A percentile compares a stretch with the other conserved stretches of the same genome.
These are phyloP conservation scores for Eimeria tenella DNA, from an alignment of 169 alveolate genomes.

Conservation along the genomic window DNA sequence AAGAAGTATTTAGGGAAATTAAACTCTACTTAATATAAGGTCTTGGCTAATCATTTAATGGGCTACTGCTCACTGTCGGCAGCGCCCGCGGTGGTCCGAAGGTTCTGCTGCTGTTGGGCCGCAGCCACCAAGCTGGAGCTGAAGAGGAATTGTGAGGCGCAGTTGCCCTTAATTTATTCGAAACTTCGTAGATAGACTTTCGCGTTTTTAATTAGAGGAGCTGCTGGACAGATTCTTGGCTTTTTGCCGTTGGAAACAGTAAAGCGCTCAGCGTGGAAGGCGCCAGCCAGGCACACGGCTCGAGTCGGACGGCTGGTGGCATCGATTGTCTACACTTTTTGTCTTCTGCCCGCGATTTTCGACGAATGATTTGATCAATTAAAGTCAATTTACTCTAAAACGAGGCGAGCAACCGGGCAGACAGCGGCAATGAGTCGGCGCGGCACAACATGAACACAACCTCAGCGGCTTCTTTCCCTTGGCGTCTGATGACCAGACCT, in stretches of 20 bases:
- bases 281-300: constrained; percentile 38
- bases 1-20: neutral
- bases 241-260: neutral
- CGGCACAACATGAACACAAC: constrained; percentile 33
- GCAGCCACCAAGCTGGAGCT: constrained; percentile 23
- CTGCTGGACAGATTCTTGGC: too few relatives aligned
- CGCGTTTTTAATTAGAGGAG: too few relatives aligned
- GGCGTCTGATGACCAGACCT: neutral
- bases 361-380: neutral
- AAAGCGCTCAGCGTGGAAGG: constrained; percentile 2
- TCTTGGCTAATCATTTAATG: neutral
- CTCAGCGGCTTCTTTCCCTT: neutral
- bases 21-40: neutral
- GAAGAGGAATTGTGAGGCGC: neutral
- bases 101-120: constrained; percentile 31
- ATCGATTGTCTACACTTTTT: neutral
- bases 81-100: constrained; percentile 48
- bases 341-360: neutral
- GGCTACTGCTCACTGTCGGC: constrained; percentile 19
- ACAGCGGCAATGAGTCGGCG: constrained; percentile 55
- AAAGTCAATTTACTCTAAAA: neutral
- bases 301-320: constrained; percentile 2
- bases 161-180: too few relatives aligned
- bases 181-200: too few relatives aligned
- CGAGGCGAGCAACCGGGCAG: neutral